A percentile compares a stretch with the other conserved stretches of the same genome.
Conservation (phyloP, 73 alveolate species). For the Uronychia setigera region DNA sequence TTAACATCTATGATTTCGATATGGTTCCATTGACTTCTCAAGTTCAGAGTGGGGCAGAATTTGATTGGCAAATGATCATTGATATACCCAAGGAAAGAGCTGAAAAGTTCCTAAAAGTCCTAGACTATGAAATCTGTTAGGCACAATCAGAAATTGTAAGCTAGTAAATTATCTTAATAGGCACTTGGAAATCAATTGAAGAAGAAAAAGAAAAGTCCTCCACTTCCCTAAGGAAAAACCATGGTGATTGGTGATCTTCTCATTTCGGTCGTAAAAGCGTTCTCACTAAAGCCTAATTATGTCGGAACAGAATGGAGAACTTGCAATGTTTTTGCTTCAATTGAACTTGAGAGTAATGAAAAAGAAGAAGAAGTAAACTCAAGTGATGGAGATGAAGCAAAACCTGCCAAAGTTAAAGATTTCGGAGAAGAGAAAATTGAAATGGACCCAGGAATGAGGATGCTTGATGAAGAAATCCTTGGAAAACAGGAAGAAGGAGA, state of each 20-base stretch:
- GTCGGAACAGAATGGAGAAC: not conserved
- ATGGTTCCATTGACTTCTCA: not conserved
- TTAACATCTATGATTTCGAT: not conserved
- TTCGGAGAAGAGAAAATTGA: too few species aligned
- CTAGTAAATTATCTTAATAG: too few species aligned
- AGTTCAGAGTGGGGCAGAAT: not conserved
- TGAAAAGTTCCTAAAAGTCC: not conserved
- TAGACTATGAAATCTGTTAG: not conserved
- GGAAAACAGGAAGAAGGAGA: too few species aligned
- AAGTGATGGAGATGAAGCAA: not conserved
- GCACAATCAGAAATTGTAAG: too few species aligned
- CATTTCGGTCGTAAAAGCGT: not conserved
- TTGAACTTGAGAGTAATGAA: not conserved
- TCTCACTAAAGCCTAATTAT: not conserved
- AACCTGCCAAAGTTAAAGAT: too few species aligned
- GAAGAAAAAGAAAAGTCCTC: not conserved
- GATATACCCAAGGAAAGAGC: not conserved
- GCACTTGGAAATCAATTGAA: not conserved
- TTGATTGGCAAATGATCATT: not conserved
- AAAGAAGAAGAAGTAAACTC: not conserved
- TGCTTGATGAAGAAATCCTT: too few species aligned
- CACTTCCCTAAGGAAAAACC: not conserved
- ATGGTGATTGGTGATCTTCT: not conserved
- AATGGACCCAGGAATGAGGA: too few species aligned
- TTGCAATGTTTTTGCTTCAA: not conserved